Evolutionary conservation across 164 flowering plant species (phyloP).

Genomic region (Tetrastigma voinierianum): DNA sequence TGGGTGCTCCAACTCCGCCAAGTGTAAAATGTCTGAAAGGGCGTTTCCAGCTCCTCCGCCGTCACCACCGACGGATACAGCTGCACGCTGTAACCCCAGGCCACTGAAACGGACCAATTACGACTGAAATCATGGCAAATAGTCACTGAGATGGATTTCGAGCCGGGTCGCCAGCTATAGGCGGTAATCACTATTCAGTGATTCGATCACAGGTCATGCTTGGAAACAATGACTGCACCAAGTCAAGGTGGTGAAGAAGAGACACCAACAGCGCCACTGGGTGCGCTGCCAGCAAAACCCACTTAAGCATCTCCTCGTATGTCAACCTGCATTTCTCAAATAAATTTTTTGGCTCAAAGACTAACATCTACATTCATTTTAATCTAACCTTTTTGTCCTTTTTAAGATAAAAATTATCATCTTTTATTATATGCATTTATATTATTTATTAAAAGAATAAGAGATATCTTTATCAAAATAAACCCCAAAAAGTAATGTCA

Average conservation of each 20-base stretch:
- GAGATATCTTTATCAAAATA: too few species aligned
- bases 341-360: too few species aligned
- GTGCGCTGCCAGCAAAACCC: conserved; percentile 77
- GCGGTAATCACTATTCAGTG: conserved; percentile 40
- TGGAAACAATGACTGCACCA: conserved; percentile 61
- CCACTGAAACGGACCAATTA: conserved; percentile 68
- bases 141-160: conserved; percentile 66
- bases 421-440: too few species aligned
- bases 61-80: conserved; percentile 43
- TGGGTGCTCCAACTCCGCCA: conserved; percentile 54
- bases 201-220: conserved; percentile 30
- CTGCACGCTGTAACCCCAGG: conserved; percentile 86
- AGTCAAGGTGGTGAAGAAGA: conserved; percentile 87
- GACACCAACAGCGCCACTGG: conserved; percentile 82
- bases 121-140: conserved; percentile 54
- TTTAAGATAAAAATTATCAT: too few species aligned
- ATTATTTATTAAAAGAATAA: too few species aligned
- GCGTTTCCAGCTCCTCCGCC: conserved; percentile 49
- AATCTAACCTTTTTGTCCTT: too few species aligned
- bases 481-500: too few species aligned
- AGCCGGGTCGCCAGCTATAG: conserved; percentile 48
- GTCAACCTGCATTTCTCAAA: conserved; percentile 36
- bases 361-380: too few species aligned
- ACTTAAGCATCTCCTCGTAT: conserved; percentile 47
- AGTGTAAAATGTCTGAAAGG: conserved; percentile 57